Percentiles rank a stretch among this genome's conserved stretches.
Evolutionary conservation across 2,329 filamentous ascomycete genomes (phyloP).

Genomic region (Ophiostoma ips): DNA sequence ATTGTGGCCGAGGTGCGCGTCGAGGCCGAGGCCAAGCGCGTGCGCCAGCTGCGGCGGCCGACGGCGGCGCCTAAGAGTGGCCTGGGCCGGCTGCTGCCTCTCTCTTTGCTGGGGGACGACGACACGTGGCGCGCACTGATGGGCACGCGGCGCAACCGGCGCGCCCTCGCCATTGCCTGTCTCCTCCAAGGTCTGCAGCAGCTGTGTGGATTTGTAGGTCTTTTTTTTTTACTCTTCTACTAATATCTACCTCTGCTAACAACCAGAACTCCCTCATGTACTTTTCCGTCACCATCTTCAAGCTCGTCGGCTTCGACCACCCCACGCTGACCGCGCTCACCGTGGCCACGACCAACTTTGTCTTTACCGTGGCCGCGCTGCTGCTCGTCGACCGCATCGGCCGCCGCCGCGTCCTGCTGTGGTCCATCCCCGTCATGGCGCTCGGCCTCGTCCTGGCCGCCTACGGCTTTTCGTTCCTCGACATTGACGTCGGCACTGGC

Average conservation of each 20-base stretch:
- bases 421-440: constrained; percentile 74
- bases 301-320: constrained; percentile 60
- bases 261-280: constrained; percentile 73
- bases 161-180: constrained; percentile 73
- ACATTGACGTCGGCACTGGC: constrained; percentile 21
- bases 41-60: constrained; percentile 8
- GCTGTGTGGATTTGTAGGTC: constrained; percentile 53
- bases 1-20: constrained; percentile 66
- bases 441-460: constrained; percentile 57
- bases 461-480: constrained; percentile 55
- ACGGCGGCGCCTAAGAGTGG: not conserved
- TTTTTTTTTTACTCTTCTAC: not conserved
- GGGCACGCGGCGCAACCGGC: constrained; percentile 46
- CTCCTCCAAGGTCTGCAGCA: constrained; percentile 80
- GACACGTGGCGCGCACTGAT: constrained; percentile 41
- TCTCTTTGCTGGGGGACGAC: constrained; percentile 22
- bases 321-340: constrained; percentile 69
- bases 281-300: constrained; percentile 72
- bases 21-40: constrained; percentile 44
- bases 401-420: constrained; percentile 64
- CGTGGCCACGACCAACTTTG: constrained; percentile 68
- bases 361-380: constrained; percentile 64
- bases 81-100: not conserved
- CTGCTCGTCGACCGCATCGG: constrained; percentile 67
- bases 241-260: constrained; percentile 17